Evolutionary conservation across 768 basidiomycete genomes (phyloP), one percentile per base, ranked within the genome.

Genomic region (Leccinellum albellum): DNA sequence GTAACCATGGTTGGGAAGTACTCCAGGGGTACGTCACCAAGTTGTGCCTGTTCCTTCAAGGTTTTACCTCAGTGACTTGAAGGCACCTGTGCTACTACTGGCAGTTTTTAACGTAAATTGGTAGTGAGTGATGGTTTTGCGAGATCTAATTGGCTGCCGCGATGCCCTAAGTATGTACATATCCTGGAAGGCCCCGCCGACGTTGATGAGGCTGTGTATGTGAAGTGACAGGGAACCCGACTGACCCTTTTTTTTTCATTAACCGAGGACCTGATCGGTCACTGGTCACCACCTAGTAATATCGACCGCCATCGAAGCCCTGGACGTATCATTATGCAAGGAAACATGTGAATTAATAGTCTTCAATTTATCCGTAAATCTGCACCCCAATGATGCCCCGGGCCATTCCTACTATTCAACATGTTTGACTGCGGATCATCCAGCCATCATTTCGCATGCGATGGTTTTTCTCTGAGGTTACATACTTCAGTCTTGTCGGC

Each of bases 351-450:
- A 42, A 20, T 13, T 31, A 31, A 7, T 42, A 37, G n/a, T 40
- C n/a, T 40, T 2, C 17, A n/a, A n/a, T n/a, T n/a, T n/a, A n/a
- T 7, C 35, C 35, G 8, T 37, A n/a, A n/a, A 8, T 8, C 9
- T 8, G 28, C 28, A 29, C 28, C 9, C 28, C 28, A 26, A 26
- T 6, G 26, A 26, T 26, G 26, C 6, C 6, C 6, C 3, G 3
- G 3, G 15, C 14, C 17, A 37, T 9, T n/a, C 17, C 17, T 37
- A 29, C 29, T 28, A 29, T 1, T 29, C 29, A 29, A 10, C 35
- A 61, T 63, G 53, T 63, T 64, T 28, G 65, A 66, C 49, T 61
- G 61, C 40, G 65, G 13, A 53, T 67, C 42, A 64, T 67, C 40
- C 48, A 64, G 24, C 58, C 3, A 9, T 56, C 17, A 50, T 66